Evolutionary conservation across 2,329 filamentous ascomycete genomes (phyloP), one percentile per base, ranked within the genome.

Genomic region (Microsporum canis): DNA sequence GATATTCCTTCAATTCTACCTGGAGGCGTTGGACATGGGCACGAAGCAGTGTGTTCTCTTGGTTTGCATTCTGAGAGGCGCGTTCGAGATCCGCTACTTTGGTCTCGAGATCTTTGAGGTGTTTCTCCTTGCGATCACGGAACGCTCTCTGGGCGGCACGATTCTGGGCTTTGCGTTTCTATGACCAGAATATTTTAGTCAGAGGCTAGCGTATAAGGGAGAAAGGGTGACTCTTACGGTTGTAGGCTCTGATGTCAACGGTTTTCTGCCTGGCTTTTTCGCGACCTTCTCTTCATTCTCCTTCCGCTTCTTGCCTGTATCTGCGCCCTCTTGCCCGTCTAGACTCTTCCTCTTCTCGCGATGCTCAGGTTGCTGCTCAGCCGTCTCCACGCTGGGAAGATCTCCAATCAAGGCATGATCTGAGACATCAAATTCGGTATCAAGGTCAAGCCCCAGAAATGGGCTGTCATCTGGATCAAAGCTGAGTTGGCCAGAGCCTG

Each of bases 251-350:
- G 89, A 95, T 56, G 90, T 97, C 69, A 97, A 80, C 23, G 92
- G 94, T 80, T 99, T 99, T 65, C 94, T 85, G 58, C 94, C 94
- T 3, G 94, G 92, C 77, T 97, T 99, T 84, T 97, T 97, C 29
- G 89, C 84, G 49, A 86, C 81, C 76, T 94, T 96, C 51, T 91
- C 89, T 61, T 90, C 86, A 62, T 87, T 84, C 75, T 95, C 91
- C 63, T 88, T 84, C 65, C 90, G 94, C 62, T 84, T 84, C 66
- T 84, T 84, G 51, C 80, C 81, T 33, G 77, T 78, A n/a, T 81
- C 88, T 4, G 88, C 87, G 1, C 85, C 78, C 5, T 77, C 85
- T 10, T 88, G 84, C 45, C 69, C 71, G 39, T 74, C 75, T n/a
- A 72, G 79, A 41, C 75, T 80, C 63, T 86, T 85, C 55, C 79